Evolutionary conservation across 495 filamentous ascomycete species (phyloP).

Genomic region (Xylaria castorea): DNA sequence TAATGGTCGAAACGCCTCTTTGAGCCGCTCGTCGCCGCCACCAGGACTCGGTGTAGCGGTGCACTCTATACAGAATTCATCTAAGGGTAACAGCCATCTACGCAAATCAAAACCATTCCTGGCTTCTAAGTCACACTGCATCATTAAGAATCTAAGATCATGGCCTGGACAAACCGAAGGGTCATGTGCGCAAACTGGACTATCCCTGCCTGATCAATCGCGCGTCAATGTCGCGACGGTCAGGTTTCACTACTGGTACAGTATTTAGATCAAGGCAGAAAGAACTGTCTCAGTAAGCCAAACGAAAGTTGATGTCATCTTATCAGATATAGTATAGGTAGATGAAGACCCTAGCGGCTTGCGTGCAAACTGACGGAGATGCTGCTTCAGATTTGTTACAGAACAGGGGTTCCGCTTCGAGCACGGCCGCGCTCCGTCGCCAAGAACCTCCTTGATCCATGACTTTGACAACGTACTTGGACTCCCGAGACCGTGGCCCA

Average conservation of each 20-base stretch:
- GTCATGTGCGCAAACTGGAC: not conserved
- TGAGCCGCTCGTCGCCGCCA: not conserved
- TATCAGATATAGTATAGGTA: constrained; percentile 22
- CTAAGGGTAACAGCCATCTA: not conserved
- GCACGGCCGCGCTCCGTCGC: constrained; percentile 22
- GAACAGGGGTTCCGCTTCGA: constrained; percentile 48
- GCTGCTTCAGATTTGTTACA: constrained; percentile 58
- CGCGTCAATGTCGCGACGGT: not conserved
- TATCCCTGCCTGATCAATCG: not conserved
- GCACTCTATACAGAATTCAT: not conserved
- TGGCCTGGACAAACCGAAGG: not conserved
- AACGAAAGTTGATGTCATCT: constrained; percentile 23
- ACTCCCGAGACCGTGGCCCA: constrained; percentile 25
- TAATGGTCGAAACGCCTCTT: not conserved
- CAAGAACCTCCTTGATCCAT: constrained; percentile 10
- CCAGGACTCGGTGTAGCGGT: not conserved
- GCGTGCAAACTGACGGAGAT: constrained; percentile 30
- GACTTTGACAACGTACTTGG: constrained; percentile 14
- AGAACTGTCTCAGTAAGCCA: constrained; percentile 14
- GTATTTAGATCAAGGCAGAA: constrained; percentile 3
- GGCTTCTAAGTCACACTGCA: not conserved
- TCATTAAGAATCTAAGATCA: not conserved
- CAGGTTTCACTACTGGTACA: not conserved
- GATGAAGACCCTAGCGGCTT: not conserved
- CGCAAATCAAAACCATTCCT: not conserved